Conservation (phyloP, 2,329 filamentous ascomycete species). For the Thelonectria discophora region DNA sequence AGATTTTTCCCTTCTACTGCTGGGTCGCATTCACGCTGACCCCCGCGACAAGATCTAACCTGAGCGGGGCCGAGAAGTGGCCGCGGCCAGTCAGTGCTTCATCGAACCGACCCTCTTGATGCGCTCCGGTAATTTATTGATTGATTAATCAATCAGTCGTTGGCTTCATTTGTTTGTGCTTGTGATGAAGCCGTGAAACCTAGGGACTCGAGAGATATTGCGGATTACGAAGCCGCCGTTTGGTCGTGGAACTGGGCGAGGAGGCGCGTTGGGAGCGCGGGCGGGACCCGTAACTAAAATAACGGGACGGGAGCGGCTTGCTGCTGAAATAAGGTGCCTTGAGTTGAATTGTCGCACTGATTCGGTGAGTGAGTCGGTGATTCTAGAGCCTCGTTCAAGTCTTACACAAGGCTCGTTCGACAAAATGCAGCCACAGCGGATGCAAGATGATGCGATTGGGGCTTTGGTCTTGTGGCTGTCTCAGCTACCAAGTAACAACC, state of each 20-base stretch:
- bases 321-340: too few relatives aligned
- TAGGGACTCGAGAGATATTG: too few relatives aligned
- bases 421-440: neutral
- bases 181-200: too few relatives aligned
- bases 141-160: neutral
- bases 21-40: neutral
- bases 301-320: too few relatives aligned
- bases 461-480: too few relatives aligned
- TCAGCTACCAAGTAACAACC: too few relatives aligned
- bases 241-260: too few relatives aligned
- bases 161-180: neutral
- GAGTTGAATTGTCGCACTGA: neutral
- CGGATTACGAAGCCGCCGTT: too few relatives aligned
- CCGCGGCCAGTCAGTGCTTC: neutral
- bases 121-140: neutral
- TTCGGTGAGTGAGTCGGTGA: neutral
- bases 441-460: neutral
- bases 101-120: neutral
- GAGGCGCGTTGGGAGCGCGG: too few relatives aligned
- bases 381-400: neutral
- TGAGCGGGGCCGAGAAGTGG: constrained; percentile 15
- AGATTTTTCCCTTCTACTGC: too few relatives aligned
- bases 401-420: neutral
- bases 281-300: too few relatives aligned
- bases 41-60: neutral